Evolutionary conservation across 495 filamentous ascomycete species (phyloP).

Genomic region (Aspergillus sclerotiicarbonarius): DNA sequence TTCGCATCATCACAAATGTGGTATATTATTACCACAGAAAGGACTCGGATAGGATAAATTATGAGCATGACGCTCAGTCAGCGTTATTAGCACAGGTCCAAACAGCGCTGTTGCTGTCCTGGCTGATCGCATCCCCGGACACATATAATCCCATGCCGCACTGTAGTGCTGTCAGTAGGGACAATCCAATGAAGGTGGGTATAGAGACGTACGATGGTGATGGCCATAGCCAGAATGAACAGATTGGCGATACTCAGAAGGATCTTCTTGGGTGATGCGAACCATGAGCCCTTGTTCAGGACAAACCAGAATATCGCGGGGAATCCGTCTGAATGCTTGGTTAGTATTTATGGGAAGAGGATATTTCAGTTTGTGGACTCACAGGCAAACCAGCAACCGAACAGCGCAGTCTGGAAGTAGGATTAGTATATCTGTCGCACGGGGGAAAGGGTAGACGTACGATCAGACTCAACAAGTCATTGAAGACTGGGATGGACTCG

Average conservation of each 20-base stretch:
- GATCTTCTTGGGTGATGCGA: constrained; percentile 40
- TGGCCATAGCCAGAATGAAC: constrained; percentile 50
- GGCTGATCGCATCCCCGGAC: constrained; percentile 35
- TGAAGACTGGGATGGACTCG: constrained; percentile 70
- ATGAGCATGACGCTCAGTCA: neutral
- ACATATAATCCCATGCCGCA: constrained; percentile 39
- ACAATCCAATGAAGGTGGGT: neutral
- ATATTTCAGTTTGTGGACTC: neutral
- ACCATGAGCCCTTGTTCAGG: constrained; percentile 54
- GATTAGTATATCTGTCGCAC: constrained; percentile 9
- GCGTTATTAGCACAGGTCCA: constrained; percentile 34
- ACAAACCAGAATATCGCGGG: constrained; percentile 39
- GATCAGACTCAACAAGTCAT: constrained; percentile 51
- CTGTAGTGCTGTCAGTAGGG: constrained; percentile 11
- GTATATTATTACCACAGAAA: no score
- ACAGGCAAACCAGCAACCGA: constrained; percentile 43
- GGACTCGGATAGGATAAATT: no score
- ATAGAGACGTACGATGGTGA: constrained; percentile 25
- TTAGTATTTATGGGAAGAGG: neutral
- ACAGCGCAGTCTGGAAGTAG: constrained; percentile 27
- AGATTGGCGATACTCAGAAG: constrained; percentile 44
- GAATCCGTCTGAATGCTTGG: constrained; percentile 24
- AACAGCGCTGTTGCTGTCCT: constrained; percentile 24
- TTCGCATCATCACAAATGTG: no score
- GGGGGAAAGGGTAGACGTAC: constrained; percentile 9